Percentiles rank a stretch among this genome's conserved stretches.
phyloP scores from a whole-genome alignment of 2,329 filamentous ascomycete genomes.

The Neonectria magnoliae region DNA sequence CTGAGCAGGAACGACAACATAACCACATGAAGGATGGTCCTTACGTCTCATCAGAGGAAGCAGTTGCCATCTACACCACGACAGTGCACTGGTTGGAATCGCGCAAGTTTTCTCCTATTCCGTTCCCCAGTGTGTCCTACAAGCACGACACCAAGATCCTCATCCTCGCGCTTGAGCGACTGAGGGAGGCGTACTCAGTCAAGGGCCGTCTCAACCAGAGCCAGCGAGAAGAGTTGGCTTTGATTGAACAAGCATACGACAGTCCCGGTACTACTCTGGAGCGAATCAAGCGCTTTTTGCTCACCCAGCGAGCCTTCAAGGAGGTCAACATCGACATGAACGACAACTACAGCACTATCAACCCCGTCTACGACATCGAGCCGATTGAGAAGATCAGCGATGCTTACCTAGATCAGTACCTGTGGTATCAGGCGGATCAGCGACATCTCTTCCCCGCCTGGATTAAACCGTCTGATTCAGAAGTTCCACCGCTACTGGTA shows the following conservation, averaged over 20 bases:
- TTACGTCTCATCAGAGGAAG: slow-evolving; percentile 97
- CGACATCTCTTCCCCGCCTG: slow-evolving; percentile 96
- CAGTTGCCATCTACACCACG: slow-evolving; percentile 97
- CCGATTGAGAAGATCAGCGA: slow-evolving; percentile 99
- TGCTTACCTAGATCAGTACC: slow-evolving; percentile 96
- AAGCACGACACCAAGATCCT: slow-evolving; percentile 99
- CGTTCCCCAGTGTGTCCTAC: slow-evolving; percentile 98
- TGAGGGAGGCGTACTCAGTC: slow-evolving; percentile 96
- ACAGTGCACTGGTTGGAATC: slow-evolving; percentile 99
- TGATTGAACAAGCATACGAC: slow-evolving; percentile 98
- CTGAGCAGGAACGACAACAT: slow-evolving; percentile 97
- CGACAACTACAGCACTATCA: slow-evolving; percentile 99
- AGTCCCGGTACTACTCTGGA: slow-evolving; percentile 96
- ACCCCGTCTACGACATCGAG: slow-evolving; percentile 98
- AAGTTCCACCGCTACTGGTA: slow-evolving; percentile 90
- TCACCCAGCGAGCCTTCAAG: slow-evolving; percentile 98
- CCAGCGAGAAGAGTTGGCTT: slow-evolving; percentile 92
- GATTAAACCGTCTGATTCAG: slow-evolving; percentile 99
- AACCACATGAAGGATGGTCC: slow-evolving; percentile 99
- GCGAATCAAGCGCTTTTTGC: slow-evolving; percentile 94
- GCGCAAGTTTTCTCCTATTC: slow-evolving; percentile 97
- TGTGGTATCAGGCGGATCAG: slow-evolving; percentile 99
- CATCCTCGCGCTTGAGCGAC: slow-evolving; percentile 90
- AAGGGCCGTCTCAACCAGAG: slow-evolving; percentile 97
- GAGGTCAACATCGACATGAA: slow-evolving; percentile 99